These are phyloP conservation scores for Glycyrrhiza uralensis DNA, from an alignment of 306 rosid genomes.

Conservation along the genomic window DNA sequence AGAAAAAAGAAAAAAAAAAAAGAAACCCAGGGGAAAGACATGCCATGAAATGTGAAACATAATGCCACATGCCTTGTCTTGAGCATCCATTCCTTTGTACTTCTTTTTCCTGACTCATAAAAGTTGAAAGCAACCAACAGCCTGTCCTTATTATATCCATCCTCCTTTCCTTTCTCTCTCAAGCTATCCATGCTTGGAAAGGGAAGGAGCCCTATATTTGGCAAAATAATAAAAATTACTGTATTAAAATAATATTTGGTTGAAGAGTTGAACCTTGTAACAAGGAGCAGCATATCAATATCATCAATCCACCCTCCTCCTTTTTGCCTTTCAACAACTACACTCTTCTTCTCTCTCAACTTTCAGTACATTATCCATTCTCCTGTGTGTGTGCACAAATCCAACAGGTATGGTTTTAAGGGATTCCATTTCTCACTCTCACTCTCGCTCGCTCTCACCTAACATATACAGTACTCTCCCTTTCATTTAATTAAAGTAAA, in stretches of 20 bases:
- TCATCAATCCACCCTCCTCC: conserved; percentile 24
- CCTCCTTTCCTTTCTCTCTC: conserved; percentile 26
- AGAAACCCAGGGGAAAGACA: conserved; percentile 45
- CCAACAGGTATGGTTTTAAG: not conserved
- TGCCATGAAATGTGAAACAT: conserved; percentile 91
- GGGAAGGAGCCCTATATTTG: conserved; percentile 16
- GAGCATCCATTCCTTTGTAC: conserved; percentile 60
- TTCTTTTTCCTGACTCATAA: conserved; percentile 42
- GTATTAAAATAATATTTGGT: conserved; percentile 7
- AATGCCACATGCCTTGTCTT: conserved; percentile 74
- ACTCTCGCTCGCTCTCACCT: not conserved
- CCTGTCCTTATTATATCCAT: conserved; percentile 50
- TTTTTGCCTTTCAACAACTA: conserved; percentile 30
- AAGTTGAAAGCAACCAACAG: conserved; percentile 71
- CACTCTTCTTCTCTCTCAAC: not conserved
- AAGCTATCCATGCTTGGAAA: not conserved
- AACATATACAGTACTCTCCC: conserved; percentile 1
- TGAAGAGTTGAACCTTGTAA: not conserved
- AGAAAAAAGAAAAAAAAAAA: not conserved
- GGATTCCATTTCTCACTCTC: conserved; percentile 8
- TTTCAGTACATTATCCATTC: conserved; percentile 7
- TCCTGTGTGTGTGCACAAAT: not conserved
- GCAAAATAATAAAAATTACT: conserved; percentile 25
- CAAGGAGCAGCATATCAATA: not conserved
- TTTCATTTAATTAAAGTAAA: not conserved